A percentile compares a stretch with the other conserved stretches of the same genome.
Evolutionary conservation across 345 rosid species (phyloP).

Genomic region (Cochlearia excelsa): DNA sequence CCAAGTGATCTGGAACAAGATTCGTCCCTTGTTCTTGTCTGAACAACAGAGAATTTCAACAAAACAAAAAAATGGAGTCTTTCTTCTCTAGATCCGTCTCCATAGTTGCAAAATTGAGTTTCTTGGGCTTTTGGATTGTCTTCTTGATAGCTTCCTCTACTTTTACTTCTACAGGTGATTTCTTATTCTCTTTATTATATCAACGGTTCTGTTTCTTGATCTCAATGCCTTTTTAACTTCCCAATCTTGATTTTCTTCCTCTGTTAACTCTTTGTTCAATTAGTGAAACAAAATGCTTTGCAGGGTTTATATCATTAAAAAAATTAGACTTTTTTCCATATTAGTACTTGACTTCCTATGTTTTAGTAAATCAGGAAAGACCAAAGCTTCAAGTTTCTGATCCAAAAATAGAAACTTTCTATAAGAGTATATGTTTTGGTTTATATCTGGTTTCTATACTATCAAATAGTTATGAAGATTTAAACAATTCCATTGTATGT

Average conservation of each 20-base stretch:
- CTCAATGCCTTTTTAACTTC: conserved; percentile 18
- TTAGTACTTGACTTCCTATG: conserved; percentile 2
- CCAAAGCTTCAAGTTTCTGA: conserved; percentile 14
- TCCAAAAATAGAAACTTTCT: conserved; percentile 22
- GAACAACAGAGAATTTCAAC: conserved; percentile 1
- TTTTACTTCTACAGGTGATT: conserved; percentile 67
- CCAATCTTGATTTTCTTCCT: not conserved
- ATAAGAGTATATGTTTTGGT: no score
- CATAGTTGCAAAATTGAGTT: conserved; percentile 41
- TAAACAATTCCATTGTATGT: not conserved
- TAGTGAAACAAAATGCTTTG: not conserved
- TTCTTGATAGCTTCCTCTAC: conserved; percentile 59
- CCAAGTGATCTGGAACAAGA: conserved; percentile 29
- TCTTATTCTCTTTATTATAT: conserved; percentile 4
- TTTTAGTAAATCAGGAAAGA: not conserved
- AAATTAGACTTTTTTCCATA: no score
- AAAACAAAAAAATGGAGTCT: conserved; percentile 45
- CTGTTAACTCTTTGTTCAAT: conserved; percentile 16
- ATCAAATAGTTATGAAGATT: no score
- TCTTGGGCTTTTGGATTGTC: conserved; percentile 36
- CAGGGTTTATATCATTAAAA: no score
- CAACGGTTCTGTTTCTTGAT: conserved; percentile 11
- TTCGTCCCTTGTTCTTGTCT: conserved; percentile 28
- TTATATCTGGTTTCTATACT: not conserved
- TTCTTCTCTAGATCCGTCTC: conserved; percentile 36